Evolutionary conservation across 2,329 filamentous ascomycete genomes (phyloP), one percentile per base, ranked within the genome.

Genomic region (Sporothrix brunneoviolacea): DNA sequence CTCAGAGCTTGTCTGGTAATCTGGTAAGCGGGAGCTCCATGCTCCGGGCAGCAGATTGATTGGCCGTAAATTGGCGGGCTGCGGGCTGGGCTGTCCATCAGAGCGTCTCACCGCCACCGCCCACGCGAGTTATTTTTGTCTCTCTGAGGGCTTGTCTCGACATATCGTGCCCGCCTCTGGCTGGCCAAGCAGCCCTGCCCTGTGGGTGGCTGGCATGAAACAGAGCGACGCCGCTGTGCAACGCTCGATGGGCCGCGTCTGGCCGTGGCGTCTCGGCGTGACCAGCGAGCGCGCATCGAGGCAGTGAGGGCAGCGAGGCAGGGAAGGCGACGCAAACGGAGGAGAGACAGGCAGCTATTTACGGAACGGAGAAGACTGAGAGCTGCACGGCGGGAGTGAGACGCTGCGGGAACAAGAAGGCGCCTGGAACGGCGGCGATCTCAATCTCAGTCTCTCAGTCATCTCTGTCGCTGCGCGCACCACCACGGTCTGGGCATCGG

Each of bases 401-500:
- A n/a, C n/a, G n/a, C n/a, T n/a, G n/a, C n/a, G n/a, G n/a, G n/a
- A n/a, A n/a, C n/a, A n/a, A n/a, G n/a, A n/a, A n/a, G n/a, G n/a
- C n/a, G n/a, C n/a, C 35, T 6, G 15, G 21, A 36, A 19, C 16
- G 15, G 15, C n/a, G 47, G 38, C 47, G 47, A 50, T 50, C 47
- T 39, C 32, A 50, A 50, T 50, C 22, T 30, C 22, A 43, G 22
- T 30, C 38, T 12, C 39, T n/a, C n/a, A n/a, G n/a, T n/a, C 12
- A n/a, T 4, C 30, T 22, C 8, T 39, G 36, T 21, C n/a, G n/a
- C 19, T 24, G 8, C 15, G 15, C 2, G 15, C 18, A 5, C 18
- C 24, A 15, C 44, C 32, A 13, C 8, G n/a, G 16, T n/a, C 37
- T 37, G 16, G 30, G 30, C 43, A 38, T 38, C 22, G 19, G 19